phyloP scores from a whole-genome alignment of 2,329 filamentous ascomycete species.

The Lecanosticta acicola region DNA sequence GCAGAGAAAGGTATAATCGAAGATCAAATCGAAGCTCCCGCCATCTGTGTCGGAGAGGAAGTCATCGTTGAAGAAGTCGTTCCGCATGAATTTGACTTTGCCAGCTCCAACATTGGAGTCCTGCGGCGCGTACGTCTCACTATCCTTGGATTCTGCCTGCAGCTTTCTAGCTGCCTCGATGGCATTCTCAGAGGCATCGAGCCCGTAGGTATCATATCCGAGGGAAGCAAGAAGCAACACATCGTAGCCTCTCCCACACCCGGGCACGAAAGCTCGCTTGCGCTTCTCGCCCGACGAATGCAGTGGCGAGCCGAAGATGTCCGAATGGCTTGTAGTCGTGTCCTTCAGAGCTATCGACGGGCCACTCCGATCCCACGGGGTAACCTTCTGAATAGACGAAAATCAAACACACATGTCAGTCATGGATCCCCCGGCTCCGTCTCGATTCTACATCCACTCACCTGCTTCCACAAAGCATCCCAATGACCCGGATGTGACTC shows the following conservation, averaged over 20 bases:
- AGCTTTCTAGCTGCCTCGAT: slow-evolving; percentile 45
- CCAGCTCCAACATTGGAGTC: slow-evolving; percentile 46
- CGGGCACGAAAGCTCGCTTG: slow-evolving; percentile 66
- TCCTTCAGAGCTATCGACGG: slow-evolving; percentile 57
- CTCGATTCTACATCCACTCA: too few species aligned
- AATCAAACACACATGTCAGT: too few species aligned
- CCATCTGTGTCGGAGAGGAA: slow-evolving; percentile 46
- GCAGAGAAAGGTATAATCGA: slow-evolving; percentile 61
- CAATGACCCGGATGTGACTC: slow-evolving; percentile 34
- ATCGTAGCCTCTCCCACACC: slow-evolving; percentile 78
- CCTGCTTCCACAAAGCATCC: slow-evolving; percentile 47
- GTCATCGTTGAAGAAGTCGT: slow-evolving; percentile 62
- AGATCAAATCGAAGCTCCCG: slow-evolving; percentile 58
- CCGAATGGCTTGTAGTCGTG: slow-evolving; percentile 35
- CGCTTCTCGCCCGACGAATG: slow-evolving; percentile 21
- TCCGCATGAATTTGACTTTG: slow-evolving; percentile 50
- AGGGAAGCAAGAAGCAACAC: slow-evolving; percentile 66
- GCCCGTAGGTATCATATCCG: slow-evolving; percentile 70
- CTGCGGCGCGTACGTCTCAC: slow-evolving; percentile 40
- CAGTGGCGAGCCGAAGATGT: slow-evolving; percentile 22
- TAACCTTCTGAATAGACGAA: slow-evolving; percentile 40
- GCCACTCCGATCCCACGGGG: slow-evolving; percentile 56
- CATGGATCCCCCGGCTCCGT: too few species aligned
- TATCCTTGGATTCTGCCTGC: slow-evolving; percentile 30
- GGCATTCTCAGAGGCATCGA: slow-evolving; percentile 59